Conservation (phyloP, 139 green algal genomes). For the Chlorella sp. region DNA sequence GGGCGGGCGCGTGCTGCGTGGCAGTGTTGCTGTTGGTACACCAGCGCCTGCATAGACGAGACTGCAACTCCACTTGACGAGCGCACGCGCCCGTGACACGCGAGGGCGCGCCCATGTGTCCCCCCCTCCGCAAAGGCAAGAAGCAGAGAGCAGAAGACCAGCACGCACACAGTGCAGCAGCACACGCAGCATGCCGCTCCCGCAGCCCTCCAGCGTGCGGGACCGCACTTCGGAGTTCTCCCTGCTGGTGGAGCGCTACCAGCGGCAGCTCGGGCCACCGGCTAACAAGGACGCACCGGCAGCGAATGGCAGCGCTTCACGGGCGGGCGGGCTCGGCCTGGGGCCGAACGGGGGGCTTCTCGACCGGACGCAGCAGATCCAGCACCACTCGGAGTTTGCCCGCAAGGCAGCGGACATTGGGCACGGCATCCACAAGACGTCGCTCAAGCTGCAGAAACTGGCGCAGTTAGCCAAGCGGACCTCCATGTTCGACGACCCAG, state of each 20-base stretch:
- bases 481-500: conserved; percentile 95
- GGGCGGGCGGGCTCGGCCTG: neutral
- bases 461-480: conserved; percentile 92
- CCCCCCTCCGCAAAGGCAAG: no score
- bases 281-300: neutral
- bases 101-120: no score
- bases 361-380: conserved; percentile 7
- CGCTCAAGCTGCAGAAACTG: conserved; percentile 86
- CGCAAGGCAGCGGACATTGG: conserved; percentile 81
- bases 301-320: neutral
- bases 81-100: no score
- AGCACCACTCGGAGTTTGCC: conserved; percentile 77
- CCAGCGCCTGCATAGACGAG: no score
- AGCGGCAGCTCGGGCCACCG: conserved; percentile 34
- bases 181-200: conserved; percentile 12
- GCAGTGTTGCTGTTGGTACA: no score
- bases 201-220: conserved; percentile 21
- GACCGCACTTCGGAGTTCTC: conserved; percentile 59
- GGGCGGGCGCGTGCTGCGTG: no score
- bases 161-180: neutral
- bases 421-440: conserved; percentile 88
- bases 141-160: no score
- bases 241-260: conserved; percentile 38
- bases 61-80: no score
- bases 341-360: no score